Conservation (phyloP, 176 grass and related monocot genomes). For the Puya raimondii region DNA sequence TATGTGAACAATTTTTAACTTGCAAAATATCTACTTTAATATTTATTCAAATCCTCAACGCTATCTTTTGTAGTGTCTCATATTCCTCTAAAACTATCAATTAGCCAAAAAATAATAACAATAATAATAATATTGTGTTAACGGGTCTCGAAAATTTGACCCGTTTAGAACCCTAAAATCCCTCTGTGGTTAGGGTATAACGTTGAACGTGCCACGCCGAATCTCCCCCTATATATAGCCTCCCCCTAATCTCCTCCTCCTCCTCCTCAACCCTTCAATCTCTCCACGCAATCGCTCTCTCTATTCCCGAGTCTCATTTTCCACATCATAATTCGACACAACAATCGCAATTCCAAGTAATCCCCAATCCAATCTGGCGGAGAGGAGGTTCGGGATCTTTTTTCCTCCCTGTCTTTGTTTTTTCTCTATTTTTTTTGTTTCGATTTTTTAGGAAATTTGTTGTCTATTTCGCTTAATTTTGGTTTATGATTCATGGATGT, state of each 20-base stretch:
- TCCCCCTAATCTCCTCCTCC: not conserved
- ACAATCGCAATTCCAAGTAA: not conserved
- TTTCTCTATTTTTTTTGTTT: not conserved
- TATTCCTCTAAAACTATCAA: too few species aligned
- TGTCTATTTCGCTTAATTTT: not conserved
- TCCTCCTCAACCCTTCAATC: not conserved
- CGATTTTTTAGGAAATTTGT: not conserved
- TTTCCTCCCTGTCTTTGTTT: not conserved
- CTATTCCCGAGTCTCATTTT: not conserved
- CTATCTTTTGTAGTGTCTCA: too few species aligned
- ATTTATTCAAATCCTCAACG: too few species aligned
- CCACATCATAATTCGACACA: not conserved
- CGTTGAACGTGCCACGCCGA: not conserved
- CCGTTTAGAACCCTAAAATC: not conserved
- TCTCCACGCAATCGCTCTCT: not conserved
- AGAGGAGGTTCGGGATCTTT: not conserved
- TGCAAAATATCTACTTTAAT: too few species aligned
- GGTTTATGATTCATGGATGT: not conserved
- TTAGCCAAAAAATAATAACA: too few species aligned
- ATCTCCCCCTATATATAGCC: not conserved
- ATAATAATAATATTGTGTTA: not conserved
- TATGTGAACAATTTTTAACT: too few species aligned
- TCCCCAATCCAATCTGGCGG: not conserved
- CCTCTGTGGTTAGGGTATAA: not conserved
- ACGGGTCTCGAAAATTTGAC: not conserved